These are phyloP conservation scores for Penicillium taxi DNA, from an alignment of 495 filamentous ascomycete species.

Conservation along the genomic window DNA sequence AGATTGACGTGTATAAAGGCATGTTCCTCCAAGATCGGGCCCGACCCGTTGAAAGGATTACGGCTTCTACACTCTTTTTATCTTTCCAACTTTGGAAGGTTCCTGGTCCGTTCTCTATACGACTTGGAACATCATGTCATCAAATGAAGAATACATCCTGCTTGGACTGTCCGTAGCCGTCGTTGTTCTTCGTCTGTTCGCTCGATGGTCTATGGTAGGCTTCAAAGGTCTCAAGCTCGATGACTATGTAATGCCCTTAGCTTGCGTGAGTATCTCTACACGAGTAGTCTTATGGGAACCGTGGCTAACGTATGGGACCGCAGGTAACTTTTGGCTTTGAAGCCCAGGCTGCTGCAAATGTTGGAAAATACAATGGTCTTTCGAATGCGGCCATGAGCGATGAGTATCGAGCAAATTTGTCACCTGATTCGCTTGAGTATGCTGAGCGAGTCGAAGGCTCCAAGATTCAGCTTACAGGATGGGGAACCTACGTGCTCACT, in stretches of 20 bases:
- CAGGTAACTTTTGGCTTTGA: conserved; percentile 34
- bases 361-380: conserved; percentile 40
- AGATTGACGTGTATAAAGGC: too few relatives aligned
- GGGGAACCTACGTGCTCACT: conserved; percentile 50
- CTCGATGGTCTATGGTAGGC: conserved; percentile 44
- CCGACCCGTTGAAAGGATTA: too few relatives aligned
- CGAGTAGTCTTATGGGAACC: background rate
- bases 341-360: conserved; percentile 40
- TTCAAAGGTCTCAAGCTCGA: conserved; percentile 43
- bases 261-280: conserved; percentile 38
- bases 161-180: conserved; percentile 42
- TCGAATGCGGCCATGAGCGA: conserved; percentile 52
- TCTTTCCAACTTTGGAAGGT: too few relatives aligned
- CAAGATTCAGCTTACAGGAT: conserved; percentile 51
- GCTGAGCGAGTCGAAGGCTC: conserved; percentile 45
- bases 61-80: too few relatives aligned
- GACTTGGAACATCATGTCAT: too few relatives aligned
- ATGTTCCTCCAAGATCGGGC: too few relatives aligned
- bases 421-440: conserved; percentile 40
- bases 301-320: conserved; percentile 4
- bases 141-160: too few relatives aligned
- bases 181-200: conserved; percentile 37
- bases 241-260: conserved; percentile 55
- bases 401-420: conserved; percentile 34
- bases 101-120: too few relatives aligned